A percentile compares a stretch with the other conserved stretches of the same genome.
Conservation (phyloP, 495 filamentous ascomycete genomes). For the Terfezia boudieri region DNA sequence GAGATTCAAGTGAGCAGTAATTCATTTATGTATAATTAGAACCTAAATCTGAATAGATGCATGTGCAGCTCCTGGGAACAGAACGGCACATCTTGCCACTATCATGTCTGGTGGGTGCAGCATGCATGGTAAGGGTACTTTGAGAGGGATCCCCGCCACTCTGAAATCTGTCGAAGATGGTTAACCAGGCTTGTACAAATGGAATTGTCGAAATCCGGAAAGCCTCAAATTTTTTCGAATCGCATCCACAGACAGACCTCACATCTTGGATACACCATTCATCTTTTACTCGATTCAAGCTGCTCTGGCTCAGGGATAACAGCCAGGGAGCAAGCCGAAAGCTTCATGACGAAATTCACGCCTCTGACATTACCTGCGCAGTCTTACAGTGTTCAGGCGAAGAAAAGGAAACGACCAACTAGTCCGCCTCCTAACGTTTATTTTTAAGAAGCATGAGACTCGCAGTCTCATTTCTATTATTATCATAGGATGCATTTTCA, state of each 20-base stretch:
- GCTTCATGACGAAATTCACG: not conserved
- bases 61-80: conserved; percentile 88
- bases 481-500: no score
- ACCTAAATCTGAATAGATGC: conserved; percentile 26
- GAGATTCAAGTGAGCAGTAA: no score
- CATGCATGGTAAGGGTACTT: conserved; percentile 23
- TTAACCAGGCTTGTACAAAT: conserved; percentile 47
- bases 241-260: conserved; percentile 31
- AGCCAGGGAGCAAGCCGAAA: conserved; percentile 43
- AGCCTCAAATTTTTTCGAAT: conserved; percentile 56
- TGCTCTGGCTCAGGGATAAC: conserved; percentile 92
- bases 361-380: not conserved
- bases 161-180: conserved; percentile 62
- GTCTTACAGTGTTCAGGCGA: no score
- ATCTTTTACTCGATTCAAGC: conserved; percentile 70
- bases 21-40: no score
- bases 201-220: conserved; percentile 38
- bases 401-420: no score
- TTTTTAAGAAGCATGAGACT: no score
- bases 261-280: conserved; percentile 34
- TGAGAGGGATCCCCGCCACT: conserved; percentile 43
- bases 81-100: conserved; percentile 76
- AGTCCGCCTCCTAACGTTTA: no score
- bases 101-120: not conserved
- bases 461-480: no score